Evolutionary conservation across 2,329 filamentous ascomycete species (phyloP).

Genomic region (Microdochium paspali): DNA sequence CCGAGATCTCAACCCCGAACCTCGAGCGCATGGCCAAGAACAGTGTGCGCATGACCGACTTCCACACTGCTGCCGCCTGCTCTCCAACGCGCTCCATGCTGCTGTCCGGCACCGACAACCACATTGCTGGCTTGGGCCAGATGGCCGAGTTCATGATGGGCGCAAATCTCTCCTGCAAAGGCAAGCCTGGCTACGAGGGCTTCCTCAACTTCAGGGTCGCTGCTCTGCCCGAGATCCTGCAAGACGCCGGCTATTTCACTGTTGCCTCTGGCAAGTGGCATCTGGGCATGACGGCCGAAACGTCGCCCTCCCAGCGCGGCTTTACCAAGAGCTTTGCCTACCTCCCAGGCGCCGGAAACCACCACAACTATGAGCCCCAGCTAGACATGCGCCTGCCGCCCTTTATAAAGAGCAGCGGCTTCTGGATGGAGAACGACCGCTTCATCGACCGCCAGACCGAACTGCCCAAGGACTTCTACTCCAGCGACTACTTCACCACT

Average conservation of each 20-base stretch:
- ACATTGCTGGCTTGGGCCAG: constrained; percentile 43
- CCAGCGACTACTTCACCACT: constrained; percentile 30
- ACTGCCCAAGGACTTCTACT: constrained; percentile 32
- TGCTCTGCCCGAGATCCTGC: constrained; percentile 41
- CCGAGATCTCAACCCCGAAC: constrained; percentile 47
- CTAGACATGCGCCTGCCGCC: no score
- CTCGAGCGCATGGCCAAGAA: constrained; percentile 38
- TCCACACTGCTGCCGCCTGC: constrained; percentile 49
- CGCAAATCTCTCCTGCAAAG: constrained; percentile 12
- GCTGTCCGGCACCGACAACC: constrained; percentile 49
- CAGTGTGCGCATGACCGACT: constrained; percentile 45
- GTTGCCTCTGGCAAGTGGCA: constrained; percentile 51
- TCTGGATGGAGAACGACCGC: no score
- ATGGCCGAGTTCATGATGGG: constrained; percentile 33
- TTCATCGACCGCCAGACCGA: constrained; percentile 8
- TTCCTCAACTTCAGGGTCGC: constrained; percentile 21
- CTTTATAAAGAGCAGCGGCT: no score
- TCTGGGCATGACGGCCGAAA: constrained; percentile 34
- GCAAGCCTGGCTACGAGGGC: constrained; percentile 19
- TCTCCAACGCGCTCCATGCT: constrained; percentile 50
- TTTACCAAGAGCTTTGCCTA: constrained; percentile 45
- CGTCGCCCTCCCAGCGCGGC: constrained; percentile 39
- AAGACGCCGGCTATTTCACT: constrained; percentile 45
- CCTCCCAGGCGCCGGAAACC: constrained; percentile 41
- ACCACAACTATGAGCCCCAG: constrained; percentile 10